Evolutionary conservation across 1,284 basidiomycete genomes (phyloP), one percentile per base, ranked within the genome.

Genomic region (Rhizoctonia solani): DNA sequence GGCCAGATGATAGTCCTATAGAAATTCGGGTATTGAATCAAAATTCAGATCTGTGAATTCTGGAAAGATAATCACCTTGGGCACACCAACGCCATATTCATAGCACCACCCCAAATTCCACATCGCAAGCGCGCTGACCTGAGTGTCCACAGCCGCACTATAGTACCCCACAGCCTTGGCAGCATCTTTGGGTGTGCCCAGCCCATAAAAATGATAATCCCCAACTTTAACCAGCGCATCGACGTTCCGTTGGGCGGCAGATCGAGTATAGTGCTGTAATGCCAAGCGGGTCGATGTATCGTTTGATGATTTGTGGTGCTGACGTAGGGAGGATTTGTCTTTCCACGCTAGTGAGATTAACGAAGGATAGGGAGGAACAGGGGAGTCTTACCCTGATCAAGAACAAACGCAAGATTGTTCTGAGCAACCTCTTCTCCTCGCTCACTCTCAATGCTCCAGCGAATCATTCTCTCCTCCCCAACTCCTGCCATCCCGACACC

Each of bases 51-150:
- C 16, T 23, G 6, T 27, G 19, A 14, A 42, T 37, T 30, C 42
- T n/a, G n/a, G n/a, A 23, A 13, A 8, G 11, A 14, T 23, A 75
- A 80, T 61, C 69, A 89, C 90, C 81, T 89, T 87, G 23, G 90
- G 86, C 0, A 98, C 93, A 3, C 97, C 97, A 27, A 91, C 77
- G 0, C 97, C 97, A 73, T 94, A 92, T 79, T 99, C 96, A 76
- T 98, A 98, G 94, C 99, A 97, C 91, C 92, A 98, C 0, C 96
- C 97, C 27, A 99, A 79, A 74, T 98, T 98, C 95, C 95, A 99
- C 87, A 96, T 94, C 1, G 96, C 95, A 72, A 99, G 82, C 0
- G 95, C 93, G 72, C 93, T 96, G 69, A 89, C 74, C 70, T 94
- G 91, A 1, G 92, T 95, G 72, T 95, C 93, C 1, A 93, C 93